Base-by-base conservation (phyloP, 1,139 yeast species). In the Nematodospora anomalae region DNA sequence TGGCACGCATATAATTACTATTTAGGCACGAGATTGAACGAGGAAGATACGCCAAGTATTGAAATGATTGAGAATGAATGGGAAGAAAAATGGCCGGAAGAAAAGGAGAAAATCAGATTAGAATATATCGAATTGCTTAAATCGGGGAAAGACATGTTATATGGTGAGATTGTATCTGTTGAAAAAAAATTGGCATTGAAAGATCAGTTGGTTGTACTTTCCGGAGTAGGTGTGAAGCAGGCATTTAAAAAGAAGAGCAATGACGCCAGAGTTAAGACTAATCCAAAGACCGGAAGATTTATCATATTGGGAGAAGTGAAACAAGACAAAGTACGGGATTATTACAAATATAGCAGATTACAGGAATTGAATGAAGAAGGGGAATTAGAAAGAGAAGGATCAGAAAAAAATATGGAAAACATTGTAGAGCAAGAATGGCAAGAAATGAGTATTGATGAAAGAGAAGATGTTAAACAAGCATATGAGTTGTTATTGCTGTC, bases 381-480 rank as follows among this genome's bases (percentile, higher is more conserved):
- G 9, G 36, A 13, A 11, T 1, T 11, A 4, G 26, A 24, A 7
- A 11, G 11, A 10, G 12, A 26, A 12, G 20, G 18, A 1, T 20
- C 26, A 21, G 30, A 18, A 8, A 14, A 29, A 11, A 30, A 7
- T 15, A 8, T 26, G 15, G 4, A 15, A 16, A 5, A n/a, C n/a
- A n/a, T n/a, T 13, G 9, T n/a, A n/a, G n/a, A n/a, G n/a, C n/a
- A n/a, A n/a, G 32, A 33, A 28, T 67, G 73, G 73, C 51, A 55
- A 8, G 41, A 35, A 6, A 37, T 67, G 55, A 43, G 50, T 12
- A 41, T 45, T 26, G 58, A 53, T 12, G 57, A 58, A 29, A 61
- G 60, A 40, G 59, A 61, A 14, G 43, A 38, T 6, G 55, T 57
- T 30, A 41, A 62, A 11, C 54, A 48, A 14, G 64, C 59, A 21